A percentile compares a stretch with the other conserved stretches of the same genome.
phyloP scores from a whole-genome alignment of 768 basidiomycete species.

The Kwoniella newhampshirensis region DNA sequence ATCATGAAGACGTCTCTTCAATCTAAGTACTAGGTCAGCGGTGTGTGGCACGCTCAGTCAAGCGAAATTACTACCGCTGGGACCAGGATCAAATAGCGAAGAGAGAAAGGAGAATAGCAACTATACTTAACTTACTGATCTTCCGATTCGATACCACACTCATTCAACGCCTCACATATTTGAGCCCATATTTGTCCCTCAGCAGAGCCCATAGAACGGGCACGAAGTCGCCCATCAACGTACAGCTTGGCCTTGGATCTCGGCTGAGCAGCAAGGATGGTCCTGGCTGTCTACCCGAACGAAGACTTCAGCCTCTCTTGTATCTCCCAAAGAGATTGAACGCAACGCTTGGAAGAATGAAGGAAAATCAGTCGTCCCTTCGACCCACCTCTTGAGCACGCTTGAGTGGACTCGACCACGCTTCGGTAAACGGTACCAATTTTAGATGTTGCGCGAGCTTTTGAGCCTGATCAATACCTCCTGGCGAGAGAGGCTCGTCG shows the following conservation, averaged over 20 bases:
- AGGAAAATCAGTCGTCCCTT: too few relatives aligned
- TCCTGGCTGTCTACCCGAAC: slow-evolving; percentile 24
- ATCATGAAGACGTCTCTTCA: slow-evolving; percentile 21
- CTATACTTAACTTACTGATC: slow-evolving; percentile 10
- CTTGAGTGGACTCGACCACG: slow-evolving; percentile 69
- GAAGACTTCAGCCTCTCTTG: too few relatives aligned
- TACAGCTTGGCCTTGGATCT: slow-evolving; percentile 14
- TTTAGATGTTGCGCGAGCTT: slow-evolving; percentile 19
- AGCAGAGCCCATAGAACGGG: slow-evolving; percentile 6
- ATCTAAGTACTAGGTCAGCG: too few relatives aligned
- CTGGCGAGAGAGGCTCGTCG: slow-evolving; percentile 18
- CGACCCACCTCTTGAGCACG: slow-evolving; percentile 67
- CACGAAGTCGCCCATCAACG: slow-evolving; percentile 20
- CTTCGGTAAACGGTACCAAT: slow-evolving; percentile 51
- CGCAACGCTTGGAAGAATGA: too few relatives aligned
- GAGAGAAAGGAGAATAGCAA: too few relatives aligned
- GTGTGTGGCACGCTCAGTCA: too few relatives aligned
- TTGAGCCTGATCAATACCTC: slow-evolving; percentile 21
- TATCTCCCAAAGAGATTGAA: too few relatives aligned
- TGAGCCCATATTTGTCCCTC: slow-evolving; percentile 23
- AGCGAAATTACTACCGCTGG: too few relatives aligned
- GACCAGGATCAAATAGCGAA: too few relatives aligned
- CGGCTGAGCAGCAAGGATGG: slow-evolving; percentile 20
- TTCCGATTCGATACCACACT: slow-evolving; percentile 10
- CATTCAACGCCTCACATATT: background rate